phyloP scores from a whole-genome alignment of 192 early-diverging fungal genomes.

The Linnemannia zychae region DNA sequence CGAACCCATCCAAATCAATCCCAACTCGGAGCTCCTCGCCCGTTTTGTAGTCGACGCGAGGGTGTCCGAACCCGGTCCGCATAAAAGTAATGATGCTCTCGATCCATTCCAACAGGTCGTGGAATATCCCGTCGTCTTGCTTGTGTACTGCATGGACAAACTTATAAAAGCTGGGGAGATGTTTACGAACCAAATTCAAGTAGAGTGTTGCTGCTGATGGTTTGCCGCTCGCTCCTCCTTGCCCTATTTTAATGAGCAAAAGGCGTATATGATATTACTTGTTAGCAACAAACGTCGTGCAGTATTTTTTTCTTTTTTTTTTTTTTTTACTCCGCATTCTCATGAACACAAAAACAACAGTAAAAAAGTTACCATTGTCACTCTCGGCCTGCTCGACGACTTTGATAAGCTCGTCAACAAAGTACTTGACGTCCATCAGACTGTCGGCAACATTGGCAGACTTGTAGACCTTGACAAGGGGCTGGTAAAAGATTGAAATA shows the following conservation, averaged over 20 bases:
- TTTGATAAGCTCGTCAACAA: conserved; percentile 63
- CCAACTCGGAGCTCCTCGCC: conserved; percentile 3
- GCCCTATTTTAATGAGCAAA: not conserved
- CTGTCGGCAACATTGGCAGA: conserved; percentile 66
- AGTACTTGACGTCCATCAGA: conserved; percentile 56
- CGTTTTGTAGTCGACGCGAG: conserved; percentile 43
- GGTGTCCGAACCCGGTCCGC: conserved; percentile 31
- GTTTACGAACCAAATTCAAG: conserved; percentile 56
- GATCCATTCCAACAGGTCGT: conserved; percentile 56
- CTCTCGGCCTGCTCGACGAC: conserved; percentile 56
- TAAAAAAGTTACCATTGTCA: not conserved
- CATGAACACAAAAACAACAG: not conserved
- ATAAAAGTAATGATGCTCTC: conserved; percentile 55
- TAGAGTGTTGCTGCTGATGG: conserved; percentile 14
- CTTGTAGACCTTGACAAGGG: conserved; percentile 65
- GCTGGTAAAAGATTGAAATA: conserved; percentile 66
- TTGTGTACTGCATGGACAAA: conserved; percentile 64
- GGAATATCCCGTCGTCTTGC: conserved; percentile 60
- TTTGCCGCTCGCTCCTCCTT: conserved; percentile 13
- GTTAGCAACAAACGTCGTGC: not conserved
- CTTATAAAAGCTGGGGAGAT: conserved; percentile 61
- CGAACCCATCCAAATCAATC: conserved; percentile 31
- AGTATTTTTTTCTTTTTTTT: not conserved
- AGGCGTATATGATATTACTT: no score
- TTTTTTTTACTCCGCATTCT: not conserved